A percentile compares a stretch with the other conserved stretches of the same genome.
Conservation (phyloP, 2,329 filamentous ascomycete species). For the Myrmaecium sp. region DNA sequence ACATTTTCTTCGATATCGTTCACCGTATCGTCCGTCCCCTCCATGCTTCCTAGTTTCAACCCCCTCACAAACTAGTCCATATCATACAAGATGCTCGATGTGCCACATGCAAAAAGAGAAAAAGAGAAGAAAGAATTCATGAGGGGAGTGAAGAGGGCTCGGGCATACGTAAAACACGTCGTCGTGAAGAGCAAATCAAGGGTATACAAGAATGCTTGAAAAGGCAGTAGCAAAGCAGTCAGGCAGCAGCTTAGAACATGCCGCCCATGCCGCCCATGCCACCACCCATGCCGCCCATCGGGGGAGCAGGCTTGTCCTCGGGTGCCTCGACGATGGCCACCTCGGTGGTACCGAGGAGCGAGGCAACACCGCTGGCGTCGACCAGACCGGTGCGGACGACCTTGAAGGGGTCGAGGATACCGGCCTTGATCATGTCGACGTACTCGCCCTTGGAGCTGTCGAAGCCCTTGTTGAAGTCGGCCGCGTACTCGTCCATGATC, state of each 20-base stretch:
- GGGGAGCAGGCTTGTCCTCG: slow-evolving; percentile 66
- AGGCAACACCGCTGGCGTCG: slow-evolving; percentile 91
- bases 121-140: too few relatives aligned
- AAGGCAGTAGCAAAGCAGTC: slow-evolving; percentile 12
- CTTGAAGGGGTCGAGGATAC: slow-evolving; percentile 99
- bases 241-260: slow-evolving; percentile 40
- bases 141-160: too few relatives aligned
- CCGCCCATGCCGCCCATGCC: slow-evolving; percentile 46
- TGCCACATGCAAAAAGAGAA: too few relatives aligned
- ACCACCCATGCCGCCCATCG: slow-evolving; percentile 26
- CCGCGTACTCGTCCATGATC: slow-evolving; percentile 81
- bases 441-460: slow-evolving; percentile 95
- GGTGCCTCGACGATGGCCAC: slow-evolving; percentile 93
- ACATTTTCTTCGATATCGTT: too few relatives aligned
- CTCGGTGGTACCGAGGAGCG: slow-evolving; percentile 92
- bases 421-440: slow-evolving; percentile 91
- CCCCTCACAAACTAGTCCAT: too few relatives aligned
- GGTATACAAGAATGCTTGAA: slow-evolving; percentile 14
- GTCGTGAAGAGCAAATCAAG: slow-evolving; percentile 15
- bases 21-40: too few relatives aligned
- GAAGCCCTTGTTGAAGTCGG: slow-evolving; percentile 96
- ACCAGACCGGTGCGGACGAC: slow-evolving; percentile 92
- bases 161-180: too few relatives aligned
- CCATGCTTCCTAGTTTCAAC: too few relatives aligned
- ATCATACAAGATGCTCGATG: too few relatives aligned